Conservation (phyloP, 2,329 filamentous ascomycete genomes). For the Stagonosporopsis cucurbitacearum region DNA sequence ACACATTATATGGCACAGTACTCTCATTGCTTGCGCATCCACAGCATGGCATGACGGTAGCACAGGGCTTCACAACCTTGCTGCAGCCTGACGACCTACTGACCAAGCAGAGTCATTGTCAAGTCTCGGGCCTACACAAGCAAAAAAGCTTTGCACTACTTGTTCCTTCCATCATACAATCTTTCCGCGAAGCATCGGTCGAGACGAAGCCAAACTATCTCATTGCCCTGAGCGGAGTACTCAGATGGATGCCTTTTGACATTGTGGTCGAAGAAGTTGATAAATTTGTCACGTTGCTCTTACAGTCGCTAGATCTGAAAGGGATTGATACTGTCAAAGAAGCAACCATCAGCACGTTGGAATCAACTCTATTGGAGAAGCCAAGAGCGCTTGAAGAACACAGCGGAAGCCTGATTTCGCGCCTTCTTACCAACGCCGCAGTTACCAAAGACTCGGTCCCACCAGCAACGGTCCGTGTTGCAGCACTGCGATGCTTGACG, state of each 20-base stretch:
- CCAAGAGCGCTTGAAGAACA: constrained; percentile 62
- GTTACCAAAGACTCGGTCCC: constrained; percentile 27
- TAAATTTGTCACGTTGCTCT: constrained; percentile 64
- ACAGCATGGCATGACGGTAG: constrained; percentile 58
- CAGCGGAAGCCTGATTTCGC: constrained; percentile 61
- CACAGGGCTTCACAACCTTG: constrained; percentile 65
- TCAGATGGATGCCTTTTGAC: constrained; percentile 65
- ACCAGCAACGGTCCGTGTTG: constrained; percentile 53
- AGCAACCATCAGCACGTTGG: constrained; percentile 66
- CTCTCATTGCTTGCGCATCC: constrained; percentile 59
- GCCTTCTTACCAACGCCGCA: constrained; percentile 58
- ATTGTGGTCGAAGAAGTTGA: constrained; percentile 66
- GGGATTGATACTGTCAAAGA: constrained; percentile 62
- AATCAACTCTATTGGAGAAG: constrained; percentile 64
- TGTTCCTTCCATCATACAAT: constrained; percentile 61
- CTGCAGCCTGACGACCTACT: constrained; percentile 67
- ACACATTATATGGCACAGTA: constrained; percentile 52
- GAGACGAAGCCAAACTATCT: constrained; percentile 66
- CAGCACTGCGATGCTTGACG: constrained; percentile 57
- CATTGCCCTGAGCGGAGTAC: constrained; percentile 66
- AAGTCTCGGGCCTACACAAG: constrained; percentile 66
- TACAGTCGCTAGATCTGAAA: constrained; percentile 67
- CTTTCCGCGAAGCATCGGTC: constrained; percentile 56
- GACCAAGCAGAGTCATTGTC: constrained; percentile 65
- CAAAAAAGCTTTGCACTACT: constrained; percentile 68